phyloP scores from a whole-genome alignment of 2,329 filamentous ascomycete species.

The Waltergamsia citrina region DNA sequence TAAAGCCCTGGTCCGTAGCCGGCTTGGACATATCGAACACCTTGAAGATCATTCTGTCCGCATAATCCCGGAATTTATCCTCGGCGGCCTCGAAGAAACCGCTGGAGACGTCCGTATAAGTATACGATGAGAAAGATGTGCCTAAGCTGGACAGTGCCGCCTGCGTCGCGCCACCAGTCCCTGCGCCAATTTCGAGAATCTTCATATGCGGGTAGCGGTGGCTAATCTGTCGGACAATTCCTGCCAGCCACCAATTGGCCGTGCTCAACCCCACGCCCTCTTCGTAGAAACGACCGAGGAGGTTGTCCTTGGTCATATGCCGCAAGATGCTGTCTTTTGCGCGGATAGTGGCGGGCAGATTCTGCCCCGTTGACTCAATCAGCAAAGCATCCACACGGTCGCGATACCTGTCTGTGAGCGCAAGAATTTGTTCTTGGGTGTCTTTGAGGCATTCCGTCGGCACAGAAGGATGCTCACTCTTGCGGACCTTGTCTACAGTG shows the following conservation, averaged over 20 bases:
- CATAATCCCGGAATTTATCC: conserved; percentile 10
- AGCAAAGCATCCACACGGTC: too few relatives aligned
- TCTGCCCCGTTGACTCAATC: too few relatives aligned
- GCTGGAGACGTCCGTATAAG: conserved; percentile 19
- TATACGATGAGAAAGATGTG: conserved; percentile 24
- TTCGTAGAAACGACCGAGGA: conserved; percentile 23
- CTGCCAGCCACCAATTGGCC: conserved; percentile 10
- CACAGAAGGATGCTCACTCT: too few relatives aligned
- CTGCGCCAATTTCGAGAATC: conserved; percentile 26
- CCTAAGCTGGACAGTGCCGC: conserved; percentile 13
- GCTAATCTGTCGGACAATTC: conserved; percentile 20
- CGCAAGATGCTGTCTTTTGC: conserved; percentile 25
- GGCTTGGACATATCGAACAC: conserved; percentile 20
- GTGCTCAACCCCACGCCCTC: conserved; percentile 10
- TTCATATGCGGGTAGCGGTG: conserved; percentile 1
- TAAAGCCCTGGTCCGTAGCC: conserved; percentile 16
- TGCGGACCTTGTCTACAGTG: too few relatives aligned
- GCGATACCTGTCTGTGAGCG: too few relatives aligned
- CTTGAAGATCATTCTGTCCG: conserved; percentile 12
- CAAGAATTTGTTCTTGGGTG: too few relatives aligned
- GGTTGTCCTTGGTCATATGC: conserved; percentile 19
- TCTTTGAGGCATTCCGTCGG: too few relatives aligned
- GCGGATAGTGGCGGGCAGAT: too few relatives aligned
- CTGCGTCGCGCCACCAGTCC: conserved; percentile 28
- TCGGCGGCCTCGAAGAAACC: conserved; percentile 16